Evolutionary conservation across 805 yeast genomes (phyloP).

Genomic region (Yarrowia sp.): DNA sequence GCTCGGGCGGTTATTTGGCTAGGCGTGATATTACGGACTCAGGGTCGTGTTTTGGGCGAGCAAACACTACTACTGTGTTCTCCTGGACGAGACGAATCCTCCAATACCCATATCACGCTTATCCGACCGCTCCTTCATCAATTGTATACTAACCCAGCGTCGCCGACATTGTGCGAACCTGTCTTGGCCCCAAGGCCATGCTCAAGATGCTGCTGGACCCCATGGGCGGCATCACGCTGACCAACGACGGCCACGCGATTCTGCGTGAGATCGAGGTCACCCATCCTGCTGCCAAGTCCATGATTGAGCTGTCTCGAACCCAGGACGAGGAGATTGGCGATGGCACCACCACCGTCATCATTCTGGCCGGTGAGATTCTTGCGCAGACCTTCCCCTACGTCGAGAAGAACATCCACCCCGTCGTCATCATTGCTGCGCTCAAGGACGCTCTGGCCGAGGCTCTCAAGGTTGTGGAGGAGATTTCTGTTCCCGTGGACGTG

Average conservation of each 20-base stretch:
- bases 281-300: constrained; percentile 98
- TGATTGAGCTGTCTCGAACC: constrained; percentile 95
- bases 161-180: constrained; percentile 94
- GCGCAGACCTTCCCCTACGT: constrained; percentile 91
- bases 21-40: background rate
- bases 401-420: constrained; percentile 96
- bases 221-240: constrained; percentile 86
- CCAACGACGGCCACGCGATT: constrained; percentile 98
- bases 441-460: constrained; percentile 91
- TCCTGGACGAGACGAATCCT: background rate
- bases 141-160: constrained; percentile 45
- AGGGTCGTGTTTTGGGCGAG: too few relatives aligned
- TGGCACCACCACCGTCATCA: constrained; percentile 96
- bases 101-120: background rate
- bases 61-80: background rate
- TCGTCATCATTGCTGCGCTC: constrained; percentile 89
- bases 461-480: constrained; percentile 76
- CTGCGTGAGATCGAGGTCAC: constrained; percentile 93
- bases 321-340: constrained; percentile 99
- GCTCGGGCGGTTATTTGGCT: background rate
- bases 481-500: constrained; percentile 79
- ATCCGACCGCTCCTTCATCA: background rate
- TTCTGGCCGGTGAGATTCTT: constrained; percentile 92
- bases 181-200: constrained; percentile 99
- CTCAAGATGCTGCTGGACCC: constrained; percentile 96